Conservation (phyloP, 139 green algal genomes). For the Dunaliella primolecta region DNA sequence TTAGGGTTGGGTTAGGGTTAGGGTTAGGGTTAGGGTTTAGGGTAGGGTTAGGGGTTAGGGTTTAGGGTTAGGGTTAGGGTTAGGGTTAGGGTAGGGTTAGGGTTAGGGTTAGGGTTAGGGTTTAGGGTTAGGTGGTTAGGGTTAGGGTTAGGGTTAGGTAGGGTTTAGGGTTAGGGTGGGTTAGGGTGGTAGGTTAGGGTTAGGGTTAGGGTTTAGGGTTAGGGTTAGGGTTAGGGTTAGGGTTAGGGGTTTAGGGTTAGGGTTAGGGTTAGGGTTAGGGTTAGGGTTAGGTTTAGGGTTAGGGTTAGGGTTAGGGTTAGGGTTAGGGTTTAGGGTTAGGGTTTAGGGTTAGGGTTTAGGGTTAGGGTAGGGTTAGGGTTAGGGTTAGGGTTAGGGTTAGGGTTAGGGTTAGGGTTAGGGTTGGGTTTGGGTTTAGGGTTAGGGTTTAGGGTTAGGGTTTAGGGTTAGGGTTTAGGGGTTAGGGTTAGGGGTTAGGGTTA, state of each 20-base stretch:
- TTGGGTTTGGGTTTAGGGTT: neutral
- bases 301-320: neutral
- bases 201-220: neutral
- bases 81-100: too few species aligned
- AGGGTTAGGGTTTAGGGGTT: too few species aligned
- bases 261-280: neutral
- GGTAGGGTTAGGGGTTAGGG: too few species aligned
- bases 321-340: neutral
- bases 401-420: conserved; percentile 2
- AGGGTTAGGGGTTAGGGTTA: too few species aligned
- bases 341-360: neutral
- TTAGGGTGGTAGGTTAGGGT: neutral
- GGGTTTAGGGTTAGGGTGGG: too few species aligned
- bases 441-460: conserved; percentile 1
- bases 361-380: too few species aligned
- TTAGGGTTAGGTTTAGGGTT: neutral
- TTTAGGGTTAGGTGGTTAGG: conserved; percentile 1
- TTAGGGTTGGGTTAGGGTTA: too few species aligned
- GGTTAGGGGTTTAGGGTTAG: too few species aligned
- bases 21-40: too few species aligned
- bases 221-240: neutral
- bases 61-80: too few species aligned
- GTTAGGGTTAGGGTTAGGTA: conserved; percentile 3
- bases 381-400: neutral
- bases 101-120: neutral